Evolutionary conservation across 2,329 filamentous ascomycete genomes (phyloP), one percentile per base, ranked within the genome.

Genomic region (Byssoonygena ceratinophila): DNA sequence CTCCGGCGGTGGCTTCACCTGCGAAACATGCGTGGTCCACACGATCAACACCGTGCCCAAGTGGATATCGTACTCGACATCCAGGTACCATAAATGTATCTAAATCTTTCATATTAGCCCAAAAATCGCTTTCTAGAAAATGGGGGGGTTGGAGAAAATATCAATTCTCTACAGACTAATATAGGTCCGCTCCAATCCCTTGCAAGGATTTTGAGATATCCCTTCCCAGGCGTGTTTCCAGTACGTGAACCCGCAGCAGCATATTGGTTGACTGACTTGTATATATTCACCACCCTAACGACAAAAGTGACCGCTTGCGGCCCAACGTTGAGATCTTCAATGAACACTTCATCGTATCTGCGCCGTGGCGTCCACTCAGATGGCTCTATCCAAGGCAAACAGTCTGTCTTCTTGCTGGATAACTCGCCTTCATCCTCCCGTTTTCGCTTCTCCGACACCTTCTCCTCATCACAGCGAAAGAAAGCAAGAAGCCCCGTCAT

Each of bases 1-100:
- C 14, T 55, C 47, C 12, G 22, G 9, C 14, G 46, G 16, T 12
- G 45, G 46, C 22, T 52, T 56, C 11, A 47, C 43, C 2, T 56
- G 46, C 18, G 72, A 72, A 36, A 78, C 62, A 56, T 77, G 74
- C 3, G 73, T 70, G 2, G 74, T 73, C 74, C 74, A 77, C 3
- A 78, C 61, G 0, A 70, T 71, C n/a, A 78, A 64, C 0, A 76
- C 64, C 32, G 69, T 46, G 8, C 60, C 62, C 11, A 66, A 54
- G 16, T 47, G 37, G 14, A 65, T 47, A 22, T 59, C 45, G 44
- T 63, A 65, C 22, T 57, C 47, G 1, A 55, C 44, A 29, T 62
- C 58, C 11, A 57, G 56, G 45, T 60, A 64, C 59, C 60, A 64
- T 2, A 66, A 54, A 54, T 59, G 59, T 27, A 64, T 56, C 63